Evolutionary conservation across 176 grass and related monocot species (phyloP).

Genomic region (Triticum turgidum): DNA sequence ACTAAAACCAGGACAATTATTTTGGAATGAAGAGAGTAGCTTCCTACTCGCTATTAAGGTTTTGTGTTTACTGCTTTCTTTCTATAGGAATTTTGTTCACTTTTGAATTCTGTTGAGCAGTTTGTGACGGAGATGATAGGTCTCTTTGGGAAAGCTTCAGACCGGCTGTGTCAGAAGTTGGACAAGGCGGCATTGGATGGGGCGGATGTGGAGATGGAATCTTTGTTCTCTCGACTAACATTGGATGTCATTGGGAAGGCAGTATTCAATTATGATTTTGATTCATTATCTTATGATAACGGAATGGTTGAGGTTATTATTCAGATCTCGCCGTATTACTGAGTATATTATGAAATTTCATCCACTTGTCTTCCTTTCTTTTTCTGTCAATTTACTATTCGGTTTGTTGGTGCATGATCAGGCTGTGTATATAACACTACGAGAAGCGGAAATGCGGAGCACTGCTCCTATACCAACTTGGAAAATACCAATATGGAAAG

Average conservation of each 20-base stretch:
- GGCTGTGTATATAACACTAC: constrained; percentile 73
- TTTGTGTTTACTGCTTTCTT: too few species aligned
- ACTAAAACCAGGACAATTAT: too few species aligned
- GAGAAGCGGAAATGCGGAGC: constrained; percentile 93
- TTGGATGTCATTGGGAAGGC: constrained; percentile 96
- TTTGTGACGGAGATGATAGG: too few species aligned
- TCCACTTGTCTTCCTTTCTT: neutral
- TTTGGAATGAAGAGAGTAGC: too few species aligned
- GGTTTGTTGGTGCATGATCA: constrained; percentile 32
- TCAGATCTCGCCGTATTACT: too few species aligned
- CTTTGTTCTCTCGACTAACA: constrained; percentile 84
- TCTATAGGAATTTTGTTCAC: too few species aligned
- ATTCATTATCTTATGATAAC: constrained; percentile 86
- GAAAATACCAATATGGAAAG: constrained; percentile 99
- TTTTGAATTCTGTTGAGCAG: too few species aligned
- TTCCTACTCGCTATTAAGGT: too few species aligned
- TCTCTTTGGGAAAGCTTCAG: too few species aligned
- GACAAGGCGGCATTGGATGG: too few species aligned
- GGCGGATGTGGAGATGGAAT: constrained; percentile 51
- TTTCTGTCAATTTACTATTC: neutral
- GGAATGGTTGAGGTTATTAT: constrained; percentile 84
- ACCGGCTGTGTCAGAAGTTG: too few species aligned
- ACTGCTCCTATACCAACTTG: constrained; percentile 94
- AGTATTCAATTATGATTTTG: constrained; percentile 97
- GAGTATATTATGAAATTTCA: neutral